Evolutionary conservation across 148 eudicot species (phyloP).

Genomic region (Rhododendron kiyosumense): DNA sequence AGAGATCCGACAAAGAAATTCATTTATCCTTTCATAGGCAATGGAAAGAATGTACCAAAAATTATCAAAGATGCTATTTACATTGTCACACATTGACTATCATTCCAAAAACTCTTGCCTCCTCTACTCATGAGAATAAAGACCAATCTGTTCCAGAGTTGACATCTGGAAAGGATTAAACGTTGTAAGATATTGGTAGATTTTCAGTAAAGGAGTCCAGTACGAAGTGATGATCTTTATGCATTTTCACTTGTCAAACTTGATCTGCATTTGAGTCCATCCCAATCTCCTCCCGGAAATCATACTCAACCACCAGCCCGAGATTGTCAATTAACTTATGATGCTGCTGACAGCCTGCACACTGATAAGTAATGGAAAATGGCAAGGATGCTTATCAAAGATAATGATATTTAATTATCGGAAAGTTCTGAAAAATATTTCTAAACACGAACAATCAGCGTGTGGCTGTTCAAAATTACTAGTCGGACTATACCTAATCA

Average conservation of each 20-base stretch:
- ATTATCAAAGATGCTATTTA: background rate
- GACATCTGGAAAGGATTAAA: background rate
- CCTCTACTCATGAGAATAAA: background rate
- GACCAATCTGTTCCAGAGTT: background rate
- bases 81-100: background rate
- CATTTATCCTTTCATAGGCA: background rate
- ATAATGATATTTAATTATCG: background rate
- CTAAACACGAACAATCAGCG: background rate
- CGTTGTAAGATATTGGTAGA: background rate
- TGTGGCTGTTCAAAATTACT: background rate
- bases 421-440: background rate
- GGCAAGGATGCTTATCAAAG: background rate
- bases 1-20: background rate
- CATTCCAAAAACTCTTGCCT: background rate
- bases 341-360: constrained; percentile 85
- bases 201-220: constrained; percentile 6
- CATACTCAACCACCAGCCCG: constrained; percentile 82
- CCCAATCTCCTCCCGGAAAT: constrained; percentile 49
- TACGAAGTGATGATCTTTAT: background rate
- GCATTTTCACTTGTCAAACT: constrained; percentile 13
- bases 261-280: constrained; percentile 26
- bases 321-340: constrained; percentile 92
- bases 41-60: background rate
- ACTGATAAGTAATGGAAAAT: constrained; percentile 37
- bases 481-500: background rate